Percentiles rank a stretch among this genome's conserved stretches.
Evolutionary conservation across 73 alveolate genomes (phyloP).

Genomic region (Tetrahymena elliotti): DNA sequence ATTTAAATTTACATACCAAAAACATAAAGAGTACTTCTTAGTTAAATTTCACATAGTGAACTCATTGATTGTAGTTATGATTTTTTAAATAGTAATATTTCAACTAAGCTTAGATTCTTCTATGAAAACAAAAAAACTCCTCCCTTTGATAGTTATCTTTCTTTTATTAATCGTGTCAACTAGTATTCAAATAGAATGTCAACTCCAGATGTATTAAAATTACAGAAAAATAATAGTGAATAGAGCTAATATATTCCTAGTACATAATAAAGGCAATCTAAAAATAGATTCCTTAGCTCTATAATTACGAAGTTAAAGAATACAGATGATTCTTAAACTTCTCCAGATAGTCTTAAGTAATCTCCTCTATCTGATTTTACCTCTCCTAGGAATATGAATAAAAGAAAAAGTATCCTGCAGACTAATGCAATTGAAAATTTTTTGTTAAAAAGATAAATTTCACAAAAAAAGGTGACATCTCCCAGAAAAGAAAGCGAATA

Average conservation of each 20-base stretch:
- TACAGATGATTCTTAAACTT: background rate
- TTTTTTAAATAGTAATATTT: background rate
- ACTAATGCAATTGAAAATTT: background rate
- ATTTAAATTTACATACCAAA: background rate
- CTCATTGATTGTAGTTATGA: background rate
- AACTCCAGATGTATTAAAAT: background rate
- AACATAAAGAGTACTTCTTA: background rate
- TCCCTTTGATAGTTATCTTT: background rate
- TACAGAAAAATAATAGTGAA: background rate
- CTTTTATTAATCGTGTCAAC: background rate
- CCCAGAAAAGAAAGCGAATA: background rate
- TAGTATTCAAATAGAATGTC: background rate
- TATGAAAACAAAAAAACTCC: background rate
- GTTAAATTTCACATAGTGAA: background rate
- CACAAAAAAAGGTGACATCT: background rate
- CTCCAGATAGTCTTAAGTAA: background rate
- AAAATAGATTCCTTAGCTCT: background rate
- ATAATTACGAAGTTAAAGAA: background rate
- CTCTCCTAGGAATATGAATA: background rate
- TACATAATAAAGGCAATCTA: background rate
- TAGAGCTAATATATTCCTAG: background rate
- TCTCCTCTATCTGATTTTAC: background rate
- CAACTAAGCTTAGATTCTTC: background rate
- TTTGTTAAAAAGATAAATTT: background rate
- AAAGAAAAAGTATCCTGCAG: background rate